Base-by-base conservation (phyloP, 352 stramenopile genomes). In the Phytophthora fragariaefolia region DNA sequence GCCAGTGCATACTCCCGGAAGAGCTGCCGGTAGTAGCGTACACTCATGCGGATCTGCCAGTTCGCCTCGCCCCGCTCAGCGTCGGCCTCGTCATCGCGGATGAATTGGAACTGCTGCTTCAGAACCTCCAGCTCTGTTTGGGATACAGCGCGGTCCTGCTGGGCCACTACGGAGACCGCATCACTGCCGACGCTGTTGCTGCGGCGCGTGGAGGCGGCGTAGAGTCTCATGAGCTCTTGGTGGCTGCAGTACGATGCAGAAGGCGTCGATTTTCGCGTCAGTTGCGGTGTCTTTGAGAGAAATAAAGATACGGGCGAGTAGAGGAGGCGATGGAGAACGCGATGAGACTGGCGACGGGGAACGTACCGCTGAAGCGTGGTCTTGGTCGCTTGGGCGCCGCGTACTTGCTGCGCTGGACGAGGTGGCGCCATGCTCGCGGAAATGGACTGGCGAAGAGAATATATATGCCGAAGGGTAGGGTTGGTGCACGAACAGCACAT, bases 1-100 rank as follows among this genome's bases (percentile, higher is more conserved):
- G 76, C 82, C 22, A 96, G 73, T 30, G 86, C 89, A 52, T 93
- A 95, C 71, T 94, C 86, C 34, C 89, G 88, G 62, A 90, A 96
- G 28, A 96, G 79, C 58, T 86, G 74, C 42, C 73, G 76, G 66
- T 96, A 96, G 74, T 96, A 96, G n/a, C 82, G 77, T 34, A 89
- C 80, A 49, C 85, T 92, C 75, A 96, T 89, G 58, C 87, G 83
- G 66, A 93, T 74, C 32, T 79, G 57, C 89, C 89, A 96, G 73
- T 92, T 76, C n/a, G 30, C 69, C 32, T 74, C 64, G 10, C 76
- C 78, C 28, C 74, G 60, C 46, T 80, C 59, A 3, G 72, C 66
- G 59, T 95, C 87, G 6, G 58, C 73, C 22, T 85, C 82, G 17
- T 95, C 83, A 70, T 95, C 80, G 23, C 87, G 87, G 28, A 95